Conservation (phyloP, 352 stramenopile genomes). For the Globisporangium nunn region DNA sequence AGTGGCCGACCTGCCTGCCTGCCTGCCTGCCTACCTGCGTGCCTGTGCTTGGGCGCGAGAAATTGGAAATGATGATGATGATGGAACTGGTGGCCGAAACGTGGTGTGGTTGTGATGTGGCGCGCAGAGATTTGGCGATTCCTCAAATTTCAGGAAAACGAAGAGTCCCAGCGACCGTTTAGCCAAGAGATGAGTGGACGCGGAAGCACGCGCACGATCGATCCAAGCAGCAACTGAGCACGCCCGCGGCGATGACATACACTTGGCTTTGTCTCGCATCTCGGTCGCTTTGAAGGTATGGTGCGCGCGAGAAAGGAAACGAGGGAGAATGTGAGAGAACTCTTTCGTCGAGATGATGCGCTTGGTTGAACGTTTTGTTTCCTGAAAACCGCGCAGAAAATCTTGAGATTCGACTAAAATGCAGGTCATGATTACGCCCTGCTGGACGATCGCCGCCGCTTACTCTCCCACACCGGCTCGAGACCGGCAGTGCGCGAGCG, state of each 20-base stretch:
- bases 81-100: too few relatives aligned
- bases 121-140: neutral
- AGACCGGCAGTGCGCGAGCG: neutral
- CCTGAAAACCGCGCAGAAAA: neutral
- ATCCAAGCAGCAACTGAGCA: too few relatives aligned
- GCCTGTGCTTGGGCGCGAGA: neutral
- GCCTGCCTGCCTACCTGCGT: neutral
- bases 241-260: too few relatives aligned
- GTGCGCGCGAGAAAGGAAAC: too few relatives aligned
- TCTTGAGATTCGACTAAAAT: neutral
- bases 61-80: neutral
- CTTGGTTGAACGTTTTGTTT: neutral
- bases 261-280: too few relatives aligned
- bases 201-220: too few relatives aligned
- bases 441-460: neutral
- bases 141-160: neutral
- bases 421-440: neutral
- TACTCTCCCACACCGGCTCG: neutral
- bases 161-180: too few relatives aligned
- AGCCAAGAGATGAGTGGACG: too few relatives aligned
- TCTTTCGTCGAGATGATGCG: neutral
- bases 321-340: too few relatives aligned
- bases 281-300: too few relatives aligned
- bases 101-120: too few relatives aligned
- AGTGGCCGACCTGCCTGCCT: neutral